phyloP scores from a whole-genome alignment of 495 filamentous ascomycete genomes.

The Penicillium antarcticum region DNA sequence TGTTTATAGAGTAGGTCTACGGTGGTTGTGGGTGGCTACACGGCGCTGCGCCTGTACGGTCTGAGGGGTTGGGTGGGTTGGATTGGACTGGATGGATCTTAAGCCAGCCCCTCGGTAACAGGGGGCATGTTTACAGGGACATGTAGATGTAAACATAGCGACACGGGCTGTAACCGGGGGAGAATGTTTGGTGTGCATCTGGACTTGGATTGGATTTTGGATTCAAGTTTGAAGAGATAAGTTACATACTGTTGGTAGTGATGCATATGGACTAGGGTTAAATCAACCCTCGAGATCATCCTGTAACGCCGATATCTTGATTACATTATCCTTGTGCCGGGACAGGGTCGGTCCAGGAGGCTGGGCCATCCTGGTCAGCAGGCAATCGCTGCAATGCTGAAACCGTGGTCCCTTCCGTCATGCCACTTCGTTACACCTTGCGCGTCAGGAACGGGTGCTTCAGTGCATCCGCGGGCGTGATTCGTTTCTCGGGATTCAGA shows the following conservation, averaged over 20 bases:
- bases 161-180: neutral
- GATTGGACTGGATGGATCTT: neutral
- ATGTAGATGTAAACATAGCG: too few species aligned
- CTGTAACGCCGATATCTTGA: too few species aligned
- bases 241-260: too few species aligned
- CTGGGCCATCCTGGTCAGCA: neutral
- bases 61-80: neutral
- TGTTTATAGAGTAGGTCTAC: neutral
- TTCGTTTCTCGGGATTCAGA: slow-evolving; percentile 90
- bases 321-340: too few species aligned
- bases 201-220: too few species aligned
- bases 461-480: slow-evolving; percentile 80
- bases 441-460: slow-evolving; percentile 76
- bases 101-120: neutral
- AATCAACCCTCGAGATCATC: too few species aligned
- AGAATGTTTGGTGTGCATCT: too few species aligned
- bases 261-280: too few species aligned
- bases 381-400: neutral
- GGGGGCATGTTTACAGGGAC: too few species aligned
- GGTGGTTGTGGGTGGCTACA: neutral
- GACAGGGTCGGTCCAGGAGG: too few species aligned
- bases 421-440: slow-evolving; percentile 4
- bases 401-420: neutral
- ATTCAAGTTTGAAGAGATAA: too few species aligned
- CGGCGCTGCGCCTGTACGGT: neutral